Base-by-base conservation (phyloP, 2,329 filamentous ascomycete genomes). In the Diplodia sapinea region DNA sequence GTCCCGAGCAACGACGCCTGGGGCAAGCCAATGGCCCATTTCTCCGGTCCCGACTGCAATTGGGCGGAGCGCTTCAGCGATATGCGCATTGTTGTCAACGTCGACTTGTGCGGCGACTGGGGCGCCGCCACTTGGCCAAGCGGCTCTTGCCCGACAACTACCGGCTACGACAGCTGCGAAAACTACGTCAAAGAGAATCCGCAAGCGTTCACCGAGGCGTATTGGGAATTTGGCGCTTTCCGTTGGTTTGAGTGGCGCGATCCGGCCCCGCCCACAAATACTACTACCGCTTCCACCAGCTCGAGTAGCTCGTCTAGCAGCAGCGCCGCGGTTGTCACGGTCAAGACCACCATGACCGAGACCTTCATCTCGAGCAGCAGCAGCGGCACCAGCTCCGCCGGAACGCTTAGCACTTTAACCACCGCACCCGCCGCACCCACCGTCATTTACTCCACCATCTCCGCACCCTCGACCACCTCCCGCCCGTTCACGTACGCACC, bases 41-140 rank as follows among this genome's bases (percentile, higher is more conserved):
- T 81, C 79, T 78, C 82, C n/a, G 75, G 77, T 66, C 12, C 59
- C 2, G 70, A 64, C 8, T 79, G 78, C 68, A 73, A 78, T 66
- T 90, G 95, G 70, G 61, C 69, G 0, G 23, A 69, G 40, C 68
- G 70, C 20, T 79, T 80, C 70, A 69, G 70, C 31, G 71, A 76
- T 40, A 69, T 75, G 51, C 71, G 70, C 29, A 70, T 79, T 57
- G 76, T 85, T 40, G 79, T 86, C 65, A 80, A 86, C 72, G 82
- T 79, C 0, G 80, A 82, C 1, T 85, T 86, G 72, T 86, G 84
- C 65, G 84, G 85, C 49, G 79, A 82, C 54, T 86, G 84, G 84
- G 84, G 84, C n/a, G 73, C 73, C 29, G 76, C 78, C 2, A 72
- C 89, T 54, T 96, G 90, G 89, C 15, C 49, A 5, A 36, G 43